A percentile compares a stretch with the other conserved stretches of the same genome.
phyloP scores from a whole-genome alignment of 1,284 basidiomycete species.

The Ganoderma lucidum region DNA sequence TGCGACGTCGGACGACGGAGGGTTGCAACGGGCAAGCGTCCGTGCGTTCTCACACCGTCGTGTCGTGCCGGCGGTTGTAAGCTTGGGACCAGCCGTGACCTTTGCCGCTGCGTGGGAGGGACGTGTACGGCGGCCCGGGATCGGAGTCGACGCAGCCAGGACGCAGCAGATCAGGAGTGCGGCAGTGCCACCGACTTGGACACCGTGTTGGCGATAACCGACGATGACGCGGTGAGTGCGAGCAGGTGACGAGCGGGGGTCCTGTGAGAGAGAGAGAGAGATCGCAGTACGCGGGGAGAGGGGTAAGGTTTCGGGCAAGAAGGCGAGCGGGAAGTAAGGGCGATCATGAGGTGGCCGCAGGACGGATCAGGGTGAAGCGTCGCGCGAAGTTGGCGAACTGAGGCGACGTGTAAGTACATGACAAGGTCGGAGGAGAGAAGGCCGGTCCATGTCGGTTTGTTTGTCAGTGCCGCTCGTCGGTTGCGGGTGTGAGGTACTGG shows the following conservation, averaged over 20 bases:
- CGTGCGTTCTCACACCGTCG: too few species aligned
- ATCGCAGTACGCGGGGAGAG: not conserved
- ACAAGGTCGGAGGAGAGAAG: constrained; percentile 7
- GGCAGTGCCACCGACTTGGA: not conserved
- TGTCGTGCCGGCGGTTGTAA: too few species aligned
- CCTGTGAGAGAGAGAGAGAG: not conserved
- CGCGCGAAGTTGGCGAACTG: not conserved
- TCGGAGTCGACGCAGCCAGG: constrained; percentile 1
- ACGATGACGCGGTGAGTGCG: not conserved
- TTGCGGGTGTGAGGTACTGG: constrained; percentile 1
- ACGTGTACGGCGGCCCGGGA: not conserved
- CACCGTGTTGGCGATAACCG: not conserved
- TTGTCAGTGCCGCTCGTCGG: not conserved
- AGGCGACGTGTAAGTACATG: not conserved
- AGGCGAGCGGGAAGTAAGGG: not conserved
- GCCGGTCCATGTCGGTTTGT: constrained; percentile 9
- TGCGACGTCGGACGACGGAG: too few species aligned
- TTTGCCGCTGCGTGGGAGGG: too few species aligned
- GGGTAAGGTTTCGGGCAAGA: not conserved
- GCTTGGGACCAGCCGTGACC: too few species aligned
- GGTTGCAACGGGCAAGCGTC: too few species aligned
- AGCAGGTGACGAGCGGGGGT: not conserved
- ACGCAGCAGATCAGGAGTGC: constrained; percentile 5
- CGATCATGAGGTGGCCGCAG: constrained; percentile 9
- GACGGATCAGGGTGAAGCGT: constrained; percentile 1